A percentile compares a stretch with the other conserved stretches of the same genome.
These are phyloP conservation scores for Leucosporidium scottii DNA, from an alignment of 768 basidiomycete species.

Conservation along the genomic window DNA sequence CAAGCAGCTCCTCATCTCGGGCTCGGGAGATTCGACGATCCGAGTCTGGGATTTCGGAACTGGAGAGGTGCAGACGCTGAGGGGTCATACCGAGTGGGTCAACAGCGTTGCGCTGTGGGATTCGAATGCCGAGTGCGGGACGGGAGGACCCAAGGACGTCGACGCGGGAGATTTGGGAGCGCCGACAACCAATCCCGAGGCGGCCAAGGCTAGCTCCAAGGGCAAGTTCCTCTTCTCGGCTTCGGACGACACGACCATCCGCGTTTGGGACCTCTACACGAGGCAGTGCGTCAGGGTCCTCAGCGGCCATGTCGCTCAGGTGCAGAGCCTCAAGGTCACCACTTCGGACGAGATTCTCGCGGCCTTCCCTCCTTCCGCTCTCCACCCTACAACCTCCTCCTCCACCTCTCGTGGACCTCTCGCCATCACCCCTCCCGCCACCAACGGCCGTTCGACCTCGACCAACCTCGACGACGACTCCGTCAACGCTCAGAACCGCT, in stretches of 20 bases:
- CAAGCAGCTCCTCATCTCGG: conserved; percentile 81
- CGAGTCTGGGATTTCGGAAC: conserved; percentile 81
- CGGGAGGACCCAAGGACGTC: conserved; percentile 22
- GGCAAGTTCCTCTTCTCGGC: conserved; percentile 97
- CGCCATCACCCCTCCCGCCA: conserved; percentile 1
- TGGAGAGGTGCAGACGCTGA: conserved; percentile 81
- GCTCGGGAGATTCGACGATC: conserved; percentile 89
- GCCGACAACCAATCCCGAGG: conserved; percentile 37
- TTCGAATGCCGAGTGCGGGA: conserved; percentile 39
- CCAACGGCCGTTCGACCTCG: conserved; percentile 11
- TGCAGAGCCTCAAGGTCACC: conserved; percentile 80
- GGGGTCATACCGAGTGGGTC: conserved; percentile 94
- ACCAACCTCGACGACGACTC: conserved; percentile 35
- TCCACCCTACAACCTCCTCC: not conserved
- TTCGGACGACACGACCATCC: conserved; percentile 87
- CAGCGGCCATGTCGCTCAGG: conserved; percentile 84
- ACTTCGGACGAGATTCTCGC: conserved; percentile 43
- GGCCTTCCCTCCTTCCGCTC: not conserved
- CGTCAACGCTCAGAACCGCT: conserved; percentile 13
- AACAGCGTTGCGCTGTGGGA: conserved; percentile 94
- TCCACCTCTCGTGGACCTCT: not conserved
- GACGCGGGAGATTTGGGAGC: conserved; percentile 22
- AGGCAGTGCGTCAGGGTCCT: conserved; percentile 77
- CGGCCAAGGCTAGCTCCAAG: conserved; percentile 40
- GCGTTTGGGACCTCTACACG: conserved; percentile 81